These are phyloP conservation scores for Xerocomus amazonicus DNA, from an alignment of 1,284 basidiomycete species.

Conservation along the genomic window DNA sequence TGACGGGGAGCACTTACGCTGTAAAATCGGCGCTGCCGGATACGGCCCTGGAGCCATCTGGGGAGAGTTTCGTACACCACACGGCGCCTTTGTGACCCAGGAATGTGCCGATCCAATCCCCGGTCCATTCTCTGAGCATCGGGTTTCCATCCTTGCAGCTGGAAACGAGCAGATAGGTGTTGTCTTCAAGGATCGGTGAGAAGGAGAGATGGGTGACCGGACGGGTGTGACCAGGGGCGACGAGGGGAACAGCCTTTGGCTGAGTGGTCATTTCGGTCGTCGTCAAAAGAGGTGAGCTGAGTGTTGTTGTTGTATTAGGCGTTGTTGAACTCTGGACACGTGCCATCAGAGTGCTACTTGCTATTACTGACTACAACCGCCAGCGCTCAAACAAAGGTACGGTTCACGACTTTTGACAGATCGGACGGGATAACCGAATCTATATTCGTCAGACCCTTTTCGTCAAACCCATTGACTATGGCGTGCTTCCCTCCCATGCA, in stretches of 20 bases:
- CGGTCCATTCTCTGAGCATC: constrained; percentile 95
- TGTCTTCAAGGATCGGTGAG: constrained; percentile 79
- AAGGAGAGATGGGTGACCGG: constrained; percentile 95
- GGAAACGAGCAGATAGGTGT: constrained; percentile 84
- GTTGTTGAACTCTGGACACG: too few relatives aligned
- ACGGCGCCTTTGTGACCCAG: constrained; percentile 98
- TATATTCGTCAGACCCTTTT: neutral
- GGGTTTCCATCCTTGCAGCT: constrained; percentile 97
- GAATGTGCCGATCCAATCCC: constrained; percentile 99
- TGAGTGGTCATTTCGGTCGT: constrained; percentile 45
- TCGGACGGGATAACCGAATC: too few relatives aligned
- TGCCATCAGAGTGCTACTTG: too few relatives aligned
- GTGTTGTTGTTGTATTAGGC: too few relatives aligned
- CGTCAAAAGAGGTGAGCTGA: constrained; percentile 6
- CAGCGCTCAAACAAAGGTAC: too few relatives aligned
- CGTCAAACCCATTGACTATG: constrained; percentile 5
- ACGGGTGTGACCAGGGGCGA: constrained; percentile 77
- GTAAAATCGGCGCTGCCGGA: constrained; percentile 98
- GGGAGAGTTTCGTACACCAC: constrained; percentile 94
- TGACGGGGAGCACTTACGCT: constrained; percentile 60
- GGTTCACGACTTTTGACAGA: too few relatives aligned
- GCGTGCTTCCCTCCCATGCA: constrained; percentile 30
- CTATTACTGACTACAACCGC: too few relatives aligned
- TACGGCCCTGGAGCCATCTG: constrained; percentile 81
- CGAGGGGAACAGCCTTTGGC: constrained; percentile 68